Percentiles rank a stretch among this genome's conserved stretches.
Evolutionary conservation across 805 yeast genomes (phyloP).

Genomic region (Phaffomyces antillensis): DNA sequence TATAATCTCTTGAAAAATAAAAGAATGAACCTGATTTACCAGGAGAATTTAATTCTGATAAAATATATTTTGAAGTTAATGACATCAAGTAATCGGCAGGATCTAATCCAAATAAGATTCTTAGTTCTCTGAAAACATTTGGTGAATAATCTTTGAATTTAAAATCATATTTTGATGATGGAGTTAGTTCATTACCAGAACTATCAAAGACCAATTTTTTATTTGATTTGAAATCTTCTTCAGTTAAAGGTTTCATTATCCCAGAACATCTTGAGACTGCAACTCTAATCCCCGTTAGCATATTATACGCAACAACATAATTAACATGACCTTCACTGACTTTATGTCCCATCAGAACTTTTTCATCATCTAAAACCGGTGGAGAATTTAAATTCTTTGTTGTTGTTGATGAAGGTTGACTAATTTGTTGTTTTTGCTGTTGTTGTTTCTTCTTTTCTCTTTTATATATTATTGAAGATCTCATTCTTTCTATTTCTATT

Average conservation of each 20-base stretch:
- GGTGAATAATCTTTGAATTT: conserved; percentile 96
- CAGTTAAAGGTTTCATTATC: conserved; percentile 62
- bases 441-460: conserved; percentile 32
- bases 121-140: conserved; percentile 80
- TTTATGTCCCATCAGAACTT: conserved; percentile 67
- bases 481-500: conserved; percentile 43
- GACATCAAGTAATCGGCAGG: conserved; percentile 95
- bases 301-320: conserved; percentile 90
- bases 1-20: conserved; percentile 88
- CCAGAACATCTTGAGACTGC: conserved; percentile 93
- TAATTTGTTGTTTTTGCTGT: background rate
- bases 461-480: conserved; percentile 38
- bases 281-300: conserved; percentile 94
- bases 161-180: conserved; percentile 91
- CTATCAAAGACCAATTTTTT: conserved; percentile 83
- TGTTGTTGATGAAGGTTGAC: too few relatives aligned
- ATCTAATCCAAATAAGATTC: conserved; percentile 77
- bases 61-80: conserved; percentile 84
- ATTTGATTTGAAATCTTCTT: conserved; percentile 60
- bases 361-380: conserved; percentile 38
- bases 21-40: conserved; percentile 97
- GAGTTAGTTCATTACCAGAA: conserved; percentile 83
- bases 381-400: background rate
- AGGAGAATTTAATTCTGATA: conserved; percentile 89
- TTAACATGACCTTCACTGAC: conserved; percentile 92